Conservation (phyloP, 371 early-diverging fungal species). For the Saksenaea oblongispora region DNA sequence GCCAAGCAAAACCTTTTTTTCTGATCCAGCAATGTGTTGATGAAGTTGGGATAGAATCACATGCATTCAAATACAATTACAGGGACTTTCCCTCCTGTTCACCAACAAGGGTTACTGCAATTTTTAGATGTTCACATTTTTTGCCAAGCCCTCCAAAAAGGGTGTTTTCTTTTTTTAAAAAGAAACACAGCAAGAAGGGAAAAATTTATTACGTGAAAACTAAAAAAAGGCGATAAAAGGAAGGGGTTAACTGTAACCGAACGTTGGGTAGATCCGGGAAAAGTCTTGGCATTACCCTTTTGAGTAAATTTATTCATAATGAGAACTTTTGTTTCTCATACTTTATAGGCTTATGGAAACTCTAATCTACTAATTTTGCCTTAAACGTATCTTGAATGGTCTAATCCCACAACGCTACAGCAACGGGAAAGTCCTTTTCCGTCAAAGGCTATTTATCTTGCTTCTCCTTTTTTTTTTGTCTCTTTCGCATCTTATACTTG, state of each 20-base stretch:
- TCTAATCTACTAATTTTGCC: slow-evolving; percentile 13
- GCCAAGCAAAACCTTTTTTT: neutral
- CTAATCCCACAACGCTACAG: neutral
- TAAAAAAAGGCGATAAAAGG: neutral
- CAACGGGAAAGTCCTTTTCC: slow-evolving; percentile 22
- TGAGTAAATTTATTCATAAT: slow-evolving; percentile 26
- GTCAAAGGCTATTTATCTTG: slow-evolving; percentile 8
- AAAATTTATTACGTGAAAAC: neutral
- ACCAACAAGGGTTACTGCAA: neutral
- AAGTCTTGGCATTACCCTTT: slow-evolving; percentile 31
- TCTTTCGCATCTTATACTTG: neutral
- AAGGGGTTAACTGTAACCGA: neutral
- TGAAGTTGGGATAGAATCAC: slow-evolving; percentile 1
- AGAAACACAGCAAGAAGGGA: neutral
- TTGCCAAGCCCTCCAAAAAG: slow-evolving; percentile 2
- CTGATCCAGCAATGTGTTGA: neutral
- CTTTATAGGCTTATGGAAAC: neutral
- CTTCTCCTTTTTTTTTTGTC: slow-evolving; percentile 8
- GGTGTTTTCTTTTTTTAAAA: slow-evolving; percentile 2
- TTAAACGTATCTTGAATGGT: slow-evolving; percentile 7
- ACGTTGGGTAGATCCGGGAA: slow-evolving; percentile 14
- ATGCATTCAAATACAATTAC: neutral
- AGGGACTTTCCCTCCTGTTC: neutral
- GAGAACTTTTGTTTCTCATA: slow-evolving; percentile 10
- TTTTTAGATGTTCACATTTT: neutral